These are phyloP conservation scores for Xerocomus minutiporus DNA, from an alignment of 1,284 basidiomycete species.

Conservation along the genomic window DNA sequence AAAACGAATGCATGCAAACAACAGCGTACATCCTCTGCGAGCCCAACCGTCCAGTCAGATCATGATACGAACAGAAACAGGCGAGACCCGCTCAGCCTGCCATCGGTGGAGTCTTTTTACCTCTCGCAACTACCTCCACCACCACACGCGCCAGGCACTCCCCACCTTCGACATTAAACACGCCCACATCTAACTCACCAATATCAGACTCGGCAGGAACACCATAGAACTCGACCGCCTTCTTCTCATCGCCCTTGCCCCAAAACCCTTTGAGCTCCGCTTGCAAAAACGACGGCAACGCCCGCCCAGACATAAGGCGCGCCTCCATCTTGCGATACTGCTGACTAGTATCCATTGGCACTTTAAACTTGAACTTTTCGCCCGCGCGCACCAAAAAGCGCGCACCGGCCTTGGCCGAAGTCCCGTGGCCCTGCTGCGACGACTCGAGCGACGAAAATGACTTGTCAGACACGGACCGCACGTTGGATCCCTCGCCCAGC, in stretches of 20 bases:
- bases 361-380: slow-evolving; percentile 58
- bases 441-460: slow-evolving; percentile 62
- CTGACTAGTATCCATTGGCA: slow-evolving; percentile 35
- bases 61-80: neutral
- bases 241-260: slow-evolving; percentile 34
- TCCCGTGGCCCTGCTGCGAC: slow-evolving; percentile 39
- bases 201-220: slow-evolving; percentile 48
- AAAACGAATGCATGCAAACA: slow-evolving; percentile 25
- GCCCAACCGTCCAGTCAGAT: neutral
- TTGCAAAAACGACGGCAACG: slow-evolving; percentile 55
- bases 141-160: slow-evolving; percentile 52
- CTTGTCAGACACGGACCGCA: slow-evolving; percentile 38
- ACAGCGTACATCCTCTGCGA: slow-evolving; percentile 9
- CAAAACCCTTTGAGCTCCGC: slow-evolving; percentile 45
- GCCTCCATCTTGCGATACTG: slow-evolving; percentile 41
- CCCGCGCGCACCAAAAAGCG: slow-evolving; percentile 52
- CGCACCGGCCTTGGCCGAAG: slow-evolving; percentile 20
- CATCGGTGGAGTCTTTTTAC: slow-evolving; percentile 30
- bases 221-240: slow-evolving; percentile 55
- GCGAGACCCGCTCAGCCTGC: slow-evolving; percentile 28
- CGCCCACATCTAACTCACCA: slow-evolving; percentile 53
- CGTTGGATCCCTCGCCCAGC: slow-evolving; percentile 52
- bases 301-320: slow-evolving; percentile 48
- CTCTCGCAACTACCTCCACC: slow-evolving; percentile 55
- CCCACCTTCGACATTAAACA: slow-evolving; percentile 48